These are phyloP conservation scores for Eremochloa ophiuroides DNA, from an alignment of 176 grass and related monocot species.

Conservation along the genomic window DNA sequence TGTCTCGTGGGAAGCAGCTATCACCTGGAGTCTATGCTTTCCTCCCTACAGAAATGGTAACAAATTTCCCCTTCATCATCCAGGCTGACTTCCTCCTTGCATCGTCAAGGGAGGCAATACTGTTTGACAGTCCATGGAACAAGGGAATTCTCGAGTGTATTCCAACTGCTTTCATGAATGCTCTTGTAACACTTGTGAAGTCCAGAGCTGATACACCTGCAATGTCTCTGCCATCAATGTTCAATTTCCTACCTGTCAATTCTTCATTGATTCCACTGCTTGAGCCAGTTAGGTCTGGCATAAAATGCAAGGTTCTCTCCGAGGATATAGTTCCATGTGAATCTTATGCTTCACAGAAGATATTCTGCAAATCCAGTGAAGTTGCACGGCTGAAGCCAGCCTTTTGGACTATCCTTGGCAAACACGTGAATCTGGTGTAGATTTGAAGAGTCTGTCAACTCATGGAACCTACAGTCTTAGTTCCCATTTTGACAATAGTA, in stretches of 20 bases:
- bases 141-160: conserved; percentile 68
- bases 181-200: conserved; percentile 48
- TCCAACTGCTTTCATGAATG: conserved; percentile 56
- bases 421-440: conserved; percentile 28
- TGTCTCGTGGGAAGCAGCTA: conserved; percentile 31
- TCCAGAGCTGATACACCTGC: conserved; percentile 24
- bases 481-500: conserved; percentile 40
- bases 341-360: conserved; percentile 43
- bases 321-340: conserved; percentile 64
- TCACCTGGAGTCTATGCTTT: conserved; percentile 54
- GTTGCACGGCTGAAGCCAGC: conserved; percentile 31
- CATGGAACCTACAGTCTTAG: conserved; percentile 58
- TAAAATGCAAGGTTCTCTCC: conserved; percentile 41
- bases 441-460: conserved; percentile 42
- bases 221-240: too few relatives aligned
- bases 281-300: conserved; percentile 41
- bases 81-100: conserved; percentile 78
- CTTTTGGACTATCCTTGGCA: conserved; percentile 52
- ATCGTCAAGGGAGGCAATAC: conserved; percentile 61
- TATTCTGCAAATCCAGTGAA: conserved; percentile 55
- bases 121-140: conserved; percentile 64
- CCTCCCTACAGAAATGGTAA: conserved; percentile 74
- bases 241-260: conserved; percentile 50
- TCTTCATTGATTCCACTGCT: conserved; percentile 36
- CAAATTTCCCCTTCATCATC: conserved; percentile 66